Evolutionary conservation across 2,329 filamentous ascomycete genomes (phyloP), one percentile per base, ranked within the genome.

Genomic region (Talaromyces sp.): DNA sequence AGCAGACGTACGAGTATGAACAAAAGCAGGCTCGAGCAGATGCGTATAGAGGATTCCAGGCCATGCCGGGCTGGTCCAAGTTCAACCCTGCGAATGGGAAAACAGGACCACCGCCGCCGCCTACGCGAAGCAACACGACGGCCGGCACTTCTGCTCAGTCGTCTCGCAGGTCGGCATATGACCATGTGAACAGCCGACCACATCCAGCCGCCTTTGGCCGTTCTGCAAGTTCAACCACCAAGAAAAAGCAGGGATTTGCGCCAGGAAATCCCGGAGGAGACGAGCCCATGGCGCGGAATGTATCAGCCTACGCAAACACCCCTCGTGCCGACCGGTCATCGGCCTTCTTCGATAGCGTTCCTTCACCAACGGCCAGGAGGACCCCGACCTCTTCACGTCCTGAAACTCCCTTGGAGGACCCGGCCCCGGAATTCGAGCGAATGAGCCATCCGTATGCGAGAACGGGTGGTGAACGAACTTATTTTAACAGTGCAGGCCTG

Each of bases 201-300:
- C 75, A 69, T 54, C 64, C 73, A 4, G 66, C 74, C n/a, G 72
- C 69, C 52, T 68, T 73, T 17, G 71, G 71, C 22, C 74, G 73
- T 58, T 66, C 76, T 47, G n/a, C 44, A 13, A 42, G 36, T 0
- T 71, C 78, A 30, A 75, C 76, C 4, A 75, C 78, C 3, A 82
- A 82, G 42, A 83, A 79, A 66, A 84, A 78, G 69, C 75, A 78
- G 52, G 85, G 84, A 4, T 88, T 86, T 68, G 82, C 85, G 60
- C 84, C 85, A 22, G 79, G 79, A n/a, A 79, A 78, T 7, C 78
- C 83, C 33, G 84, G 82, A n/a, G 83, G 80, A 39, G 85, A 87
- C 67, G 85, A 87, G 66, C 79, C 82, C 39, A 83, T 83, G 70
- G 84, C 84, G 25, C 70, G 73, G 19, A 79, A 80, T 62, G 81